These are phyloP conservation scores for Immersiporthe knoxdaviesiana DNA, from an alignment of 2,329 filamentous ascomycete species.

Conservation along the genomic window DNA sequence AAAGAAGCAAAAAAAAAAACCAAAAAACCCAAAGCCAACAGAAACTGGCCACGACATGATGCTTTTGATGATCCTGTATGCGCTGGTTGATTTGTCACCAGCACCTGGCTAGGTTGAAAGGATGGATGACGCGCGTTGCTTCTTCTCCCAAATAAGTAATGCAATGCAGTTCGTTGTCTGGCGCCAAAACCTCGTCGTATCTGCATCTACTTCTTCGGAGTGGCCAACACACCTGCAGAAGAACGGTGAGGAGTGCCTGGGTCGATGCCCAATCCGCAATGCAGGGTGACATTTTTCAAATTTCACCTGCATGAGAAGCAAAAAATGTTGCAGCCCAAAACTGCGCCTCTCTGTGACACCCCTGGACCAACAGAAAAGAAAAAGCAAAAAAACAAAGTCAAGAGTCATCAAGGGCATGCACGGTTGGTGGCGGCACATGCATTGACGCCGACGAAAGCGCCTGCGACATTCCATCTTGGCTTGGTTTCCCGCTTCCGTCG, in stretches of 20 bases:
- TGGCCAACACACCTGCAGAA: slow-evolving; percentile 27
- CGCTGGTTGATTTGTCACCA: not conserved
- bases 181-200: slow-evolving; percentile 25
- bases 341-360: not conserved
- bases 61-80: not conserved
- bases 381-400: not conserved
- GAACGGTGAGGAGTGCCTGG: slow-evolving; percentile 26
- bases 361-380: not conserved
- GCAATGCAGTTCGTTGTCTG: slow-evolving; percentile 6
- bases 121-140: not conserved
- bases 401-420: not conserved
- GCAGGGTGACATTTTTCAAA: slow-evolving; percentile 14
- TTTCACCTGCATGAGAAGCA: slow-evolving; percentile 14
- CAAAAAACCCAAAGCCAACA: slow-evolving; percentile 4
- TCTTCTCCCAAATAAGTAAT: not conserved
- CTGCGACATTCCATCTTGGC: slow-evolving; percentile 12
- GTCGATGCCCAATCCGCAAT: slow-evolving; percentile 12
- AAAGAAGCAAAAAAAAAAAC: not conserved
- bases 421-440: slow-evolving; percentile 18
- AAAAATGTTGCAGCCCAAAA: slow-evolving; percentile 11
- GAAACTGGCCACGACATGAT: slow-evolving; percentile 14
- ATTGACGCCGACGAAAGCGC: slow-evolving; percentile 18
- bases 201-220: slow-evolving; percentile 5
- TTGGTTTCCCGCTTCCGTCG: slow-evolving; percentile 21
- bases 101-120: too few relatives aligned